Evolutionary conservation across 371 early-diverging fungal species (phyloP), one percentile per base, ranked within the genome.

Genomic region (Entomophthora muscae): DNA sequence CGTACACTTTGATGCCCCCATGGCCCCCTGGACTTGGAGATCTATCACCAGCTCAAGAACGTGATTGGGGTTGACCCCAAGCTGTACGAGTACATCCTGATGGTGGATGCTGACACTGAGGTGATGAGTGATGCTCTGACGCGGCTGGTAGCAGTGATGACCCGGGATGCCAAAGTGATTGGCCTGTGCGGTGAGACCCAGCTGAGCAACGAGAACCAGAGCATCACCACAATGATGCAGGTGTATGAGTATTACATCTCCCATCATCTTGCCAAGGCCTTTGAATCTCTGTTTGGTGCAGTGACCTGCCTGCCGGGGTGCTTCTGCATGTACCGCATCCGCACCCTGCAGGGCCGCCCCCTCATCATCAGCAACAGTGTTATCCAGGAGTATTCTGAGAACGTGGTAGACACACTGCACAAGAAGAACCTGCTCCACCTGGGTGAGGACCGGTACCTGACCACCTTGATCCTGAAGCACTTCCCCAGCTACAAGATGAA

Each of bases 391-490:
- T n/a, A n/a, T n/a, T n/a, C n/a, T n/a, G n/a, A n/a, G n/a, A n/a
- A n/a, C n/a, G n/a, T n/a, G n/a, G n/a, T n/a, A n/a, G n/a, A n/a
- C n/a, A n/a, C n/a, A n/a, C n/a, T n/a, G n/a, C n/a, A n/a, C n/a
- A n/a, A n/a, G n/a, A n/a, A n/a, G n/a, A n/a, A n/a, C n/a, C n/a
- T n/a, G n/a, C n/a, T n/a, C n/a, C n/a, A n/a, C n/a, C n/a, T n/a
- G n/a, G n/a, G n/a, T n/a, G n/a, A n/a, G n/a, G n/a, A n/a, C n/a
- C n/a, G n/a, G n/a, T n/a, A 90, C 68, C 72, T 96, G 68, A 99
- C 99, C 0, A 99, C 99, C 0, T 76, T 99, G 22, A 89, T 99
- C 79, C 81, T 99, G 68, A 98, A 98, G 74, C 86, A 96, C 68
- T 99, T 98, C 76, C 97, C 98, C 29, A 87, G 89, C 73, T 86